phyloP scores from a whole-genome alignment of 1,284 basidiomycete genomes.

The Volvariella surrecta region DNA sequence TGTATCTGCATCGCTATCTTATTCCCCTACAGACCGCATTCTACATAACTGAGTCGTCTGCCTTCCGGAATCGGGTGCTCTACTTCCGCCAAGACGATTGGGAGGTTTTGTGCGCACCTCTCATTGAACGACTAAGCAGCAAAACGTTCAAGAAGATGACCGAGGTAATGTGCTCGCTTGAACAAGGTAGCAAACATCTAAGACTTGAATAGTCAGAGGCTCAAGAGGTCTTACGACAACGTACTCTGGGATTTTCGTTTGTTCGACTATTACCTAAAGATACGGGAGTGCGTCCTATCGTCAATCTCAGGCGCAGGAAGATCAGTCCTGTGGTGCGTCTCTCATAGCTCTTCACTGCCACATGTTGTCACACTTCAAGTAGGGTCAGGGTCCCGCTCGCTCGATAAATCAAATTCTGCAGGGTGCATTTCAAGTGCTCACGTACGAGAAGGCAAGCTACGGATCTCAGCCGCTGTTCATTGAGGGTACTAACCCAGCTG shows the following conservation, averaged over 20 bases:
- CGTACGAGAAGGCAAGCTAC: constrained; percentile 69
- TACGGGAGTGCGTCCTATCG: constrained; percentile 89
- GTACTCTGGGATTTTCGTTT: constrained; percentile 75
- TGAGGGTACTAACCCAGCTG: constrained; percentile 2
- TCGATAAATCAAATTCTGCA: constrained; percentile 87
- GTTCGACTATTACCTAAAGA: constrained; percentile 92
- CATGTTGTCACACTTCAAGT: not conserved
- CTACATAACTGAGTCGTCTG: constrained; percentile 90
- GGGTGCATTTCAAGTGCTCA: constrained; percentile 77
- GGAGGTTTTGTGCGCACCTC: constrained; percentile 74
- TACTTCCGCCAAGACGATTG: constrained; percentile 97
- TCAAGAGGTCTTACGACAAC: constrained; percentile 53
- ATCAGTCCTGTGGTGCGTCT: constrained; percentile 3
- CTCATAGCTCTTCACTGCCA: constrained; percentile 14
- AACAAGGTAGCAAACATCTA: not conserved
- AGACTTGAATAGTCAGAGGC: constrained; percentile 44
- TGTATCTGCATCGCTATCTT: constrained; percentile 2
- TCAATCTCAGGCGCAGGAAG: constrained; percentile 78
- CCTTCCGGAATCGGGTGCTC: constrained; percentile 78
- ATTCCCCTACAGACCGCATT: constrained; percentile 67
- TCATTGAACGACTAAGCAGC: constrained; percentile 63
- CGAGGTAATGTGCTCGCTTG: constrained; percentile 28
- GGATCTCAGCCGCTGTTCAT: not conserved
- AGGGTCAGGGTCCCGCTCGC: constrained; percentile 23
- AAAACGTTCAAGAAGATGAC: constrained; percentile 60